Base-by-base conservation (phyloP, 352 stramenopile species). In the Pilasporangium apinafurcum region DNA sequence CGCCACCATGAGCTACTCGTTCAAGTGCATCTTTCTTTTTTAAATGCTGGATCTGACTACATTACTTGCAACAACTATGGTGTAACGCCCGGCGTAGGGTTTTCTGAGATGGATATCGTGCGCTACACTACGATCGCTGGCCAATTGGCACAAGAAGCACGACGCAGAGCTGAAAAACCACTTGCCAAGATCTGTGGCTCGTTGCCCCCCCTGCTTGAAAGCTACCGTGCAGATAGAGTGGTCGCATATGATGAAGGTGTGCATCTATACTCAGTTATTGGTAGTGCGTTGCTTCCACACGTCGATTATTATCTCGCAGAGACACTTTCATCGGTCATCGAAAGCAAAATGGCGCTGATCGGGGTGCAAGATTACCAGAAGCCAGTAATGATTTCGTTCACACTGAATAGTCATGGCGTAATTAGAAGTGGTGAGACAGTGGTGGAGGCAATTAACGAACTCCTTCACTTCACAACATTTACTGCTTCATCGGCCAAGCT, bases 11-110 rank as follows among this genome's bases (percentile, higher is more conserved):
- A 58, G 7, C 57, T 84, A 24, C 55, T 96, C 4, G 51, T 71
- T 16, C 40, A 90, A 1, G 85, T 96, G 24, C 89, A 97, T 48
- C 50, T 37, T 16, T 86, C 81, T 8, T 97, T 95, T 48, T 50
- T 96, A 8, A 14, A 56, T 17, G 83, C 84, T 18, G 86, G 86
- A 12, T 63, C 82, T 5, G 54, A 88, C 43, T 84, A 65, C 14
- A 82, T 96, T 40, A 97, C 89, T 17, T 89, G 80, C 52, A 96
- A 97, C 68, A 94, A 89, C 31, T 97, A 96, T 56, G 83, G 80
- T 31, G 75, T 96, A 26, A 91, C 85, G 26, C 85, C 84, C 13
- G 82, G 82, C 33, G 81, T 92, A 4, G 83, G 83, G 37, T 96
- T 97, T 59, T 65, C 43, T 3, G 55, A 82, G 25, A 48, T 72